Conservation (phyloP, 495 filamentous ascomycete genomes). For the Neurospora tetrasperma region DNA sequence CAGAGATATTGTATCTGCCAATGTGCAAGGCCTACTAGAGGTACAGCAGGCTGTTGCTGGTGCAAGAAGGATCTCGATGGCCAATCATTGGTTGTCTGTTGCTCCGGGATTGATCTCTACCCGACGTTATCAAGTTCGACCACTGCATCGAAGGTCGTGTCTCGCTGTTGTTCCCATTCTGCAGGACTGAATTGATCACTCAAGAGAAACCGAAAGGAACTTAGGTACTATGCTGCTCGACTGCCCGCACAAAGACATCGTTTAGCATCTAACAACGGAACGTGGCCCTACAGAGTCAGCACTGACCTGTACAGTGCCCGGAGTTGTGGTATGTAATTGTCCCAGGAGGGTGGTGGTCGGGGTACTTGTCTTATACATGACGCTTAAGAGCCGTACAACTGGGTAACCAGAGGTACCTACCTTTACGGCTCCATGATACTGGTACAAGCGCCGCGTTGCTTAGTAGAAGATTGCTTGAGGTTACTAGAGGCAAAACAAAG, state of each 20-base stretch:
- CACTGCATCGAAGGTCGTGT: background rate
- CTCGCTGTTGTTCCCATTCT: background rate
- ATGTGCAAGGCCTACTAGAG: background rate
- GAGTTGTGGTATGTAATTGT: no score
- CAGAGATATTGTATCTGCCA: background rate
- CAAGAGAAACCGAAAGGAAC: background rate
- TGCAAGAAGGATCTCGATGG: background rate
- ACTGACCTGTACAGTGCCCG: background rate
- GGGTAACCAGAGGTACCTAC: background rate
- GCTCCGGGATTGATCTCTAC: background rate
- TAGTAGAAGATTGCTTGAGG: background rate
- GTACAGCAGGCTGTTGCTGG: background rate
- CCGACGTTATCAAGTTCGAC: background rate
- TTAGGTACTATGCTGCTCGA: background rate
- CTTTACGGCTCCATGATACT: background rate
- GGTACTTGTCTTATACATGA: background rate
- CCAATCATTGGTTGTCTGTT: background rate
- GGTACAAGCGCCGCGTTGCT: background rate
- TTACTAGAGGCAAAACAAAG: background rate
- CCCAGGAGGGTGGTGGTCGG: background rate
- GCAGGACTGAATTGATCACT: background rate
- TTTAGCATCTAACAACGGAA: background rate
- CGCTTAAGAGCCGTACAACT: background rate
- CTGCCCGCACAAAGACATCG: background rate
- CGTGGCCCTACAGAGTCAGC: background rate